Evolutionary conservation across 768 basidiomycete genomes (phyloP).

Genomic region (Clitopilus passeckerianus): DNA sequence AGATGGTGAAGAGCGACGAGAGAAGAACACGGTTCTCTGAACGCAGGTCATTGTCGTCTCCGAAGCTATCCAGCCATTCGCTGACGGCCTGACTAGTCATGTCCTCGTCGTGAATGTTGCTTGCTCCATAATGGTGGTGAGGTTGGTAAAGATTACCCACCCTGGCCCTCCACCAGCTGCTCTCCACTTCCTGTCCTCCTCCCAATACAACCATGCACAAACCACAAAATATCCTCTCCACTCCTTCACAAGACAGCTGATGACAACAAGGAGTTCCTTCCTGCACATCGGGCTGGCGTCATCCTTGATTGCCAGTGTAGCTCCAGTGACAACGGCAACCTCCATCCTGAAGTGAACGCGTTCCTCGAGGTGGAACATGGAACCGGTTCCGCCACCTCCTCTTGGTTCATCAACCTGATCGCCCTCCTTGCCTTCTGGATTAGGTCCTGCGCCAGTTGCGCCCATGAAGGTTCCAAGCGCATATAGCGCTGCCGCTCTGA

Average conservation of each 20-base stretch:
- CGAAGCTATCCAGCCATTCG: slow-evolving; percentile 75
- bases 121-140: slow-evolving; percentile 16
- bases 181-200: slow-evolving; percentile 76
- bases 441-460: slow-evolving; percentile 63
- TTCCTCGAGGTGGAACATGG: slow-evolving; percentile 72
- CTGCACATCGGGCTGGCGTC: slow-evolving; percentile 97
- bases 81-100: slow-evolving; percentile 64
- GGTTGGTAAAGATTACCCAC: background rate
- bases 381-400: slow-evolving; percentile 85
- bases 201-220: slow-evolving; percentile 96
- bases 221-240: slow-evolving; percentile 96
- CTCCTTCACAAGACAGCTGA: slow-evolving; percentile 92
- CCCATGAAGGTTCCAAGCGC: slow-evolving; percentile 94
- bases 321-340: slow-evolving; percentile 86
- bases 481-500: slow-evolving; percentile 85
- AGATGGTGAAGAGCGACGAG: slow-evolving; percentile 93
- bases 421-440: slow-evolving; percentile 39
- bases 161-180: slow-evolving; percentile 23
- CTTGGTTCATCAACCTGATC: slow-evolving; percentile 12
- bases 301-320: slow-evolving; percentile 82
- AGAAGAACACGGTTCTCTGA: slow-evolving; percentile 80
- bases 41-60: slow-evolving; percentile 58
- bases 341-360: slow-evolving; percentile 85
- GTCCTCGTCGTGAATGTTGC: slow-evolving; percentile 56
- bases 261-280: slow-evolving; percentile 87